phyloP scores from a whole-genome alignment of 441 rosid genomes.

The Populus hybrid region DNA sequence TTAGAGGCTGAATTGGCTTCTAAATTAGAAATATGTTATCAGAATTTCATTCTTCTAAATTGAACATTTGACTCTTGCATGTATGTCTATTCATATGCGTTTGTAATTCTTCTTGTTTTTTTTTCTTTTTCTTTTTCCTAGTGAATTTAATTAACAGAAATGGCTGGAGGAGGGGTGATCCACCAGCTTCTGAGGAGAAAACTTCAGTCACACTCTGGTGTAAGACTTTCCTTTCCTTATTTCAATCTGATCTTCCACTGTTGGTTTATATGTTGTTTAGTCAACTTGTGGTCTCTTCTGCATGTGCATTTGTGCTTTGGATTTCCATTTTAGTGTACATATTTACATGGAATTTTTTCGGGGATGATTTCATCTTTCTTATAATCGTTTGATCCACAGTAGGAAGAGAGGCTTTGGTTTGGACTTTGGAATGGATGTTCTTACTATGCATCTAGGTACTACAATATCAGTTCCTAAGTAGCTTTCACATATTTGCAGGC shows the following conservation, averaged over 20 bases:
- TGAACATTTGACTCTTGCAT: not conserved
- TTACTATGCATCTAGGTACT: not conserved
- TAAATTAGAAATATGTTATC: not conserved
- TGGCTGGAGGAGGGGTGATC: conserved; percentile 94
- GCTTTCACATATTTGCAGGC: conserved; percentile 38
- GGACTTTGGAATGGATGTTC: not conserved
- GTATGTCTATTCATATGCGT: not conserved
- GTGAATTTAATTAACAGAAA: conserved; percentile 37
- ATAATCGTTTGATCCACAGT: not conserved
- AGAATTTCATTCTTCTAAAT: not conserved
- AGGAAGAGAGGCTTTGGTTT: not conserved
- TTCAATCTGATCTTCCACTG: not conserved
- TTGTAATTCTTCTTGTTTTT: not conserved
- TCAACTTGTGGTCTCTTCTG: not conserved
- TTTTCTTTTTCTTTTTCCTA: not conserved
- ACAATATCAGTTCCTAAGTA: conserved; percentile 1
- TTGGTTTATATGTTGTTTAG: not conserved
- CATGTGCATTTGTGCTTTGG: not conserved
- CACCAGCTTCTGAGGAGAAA: conserved; percentile 88
- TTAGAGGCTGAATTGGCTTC: not conserved
- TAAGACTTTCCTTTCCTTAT: conserved; percentile 28
- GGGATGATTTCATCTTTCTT: not conserved
- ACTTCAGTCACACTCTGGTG: conserved; percentile 63
- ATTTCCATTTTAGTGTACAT: not conserved
- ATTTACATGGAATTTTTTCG: not conserved